phyloP scores from a whole-genome alignment of 2,329 filamentous ascomycete genomes.

The Chaetothyriales sp. region DNA sequence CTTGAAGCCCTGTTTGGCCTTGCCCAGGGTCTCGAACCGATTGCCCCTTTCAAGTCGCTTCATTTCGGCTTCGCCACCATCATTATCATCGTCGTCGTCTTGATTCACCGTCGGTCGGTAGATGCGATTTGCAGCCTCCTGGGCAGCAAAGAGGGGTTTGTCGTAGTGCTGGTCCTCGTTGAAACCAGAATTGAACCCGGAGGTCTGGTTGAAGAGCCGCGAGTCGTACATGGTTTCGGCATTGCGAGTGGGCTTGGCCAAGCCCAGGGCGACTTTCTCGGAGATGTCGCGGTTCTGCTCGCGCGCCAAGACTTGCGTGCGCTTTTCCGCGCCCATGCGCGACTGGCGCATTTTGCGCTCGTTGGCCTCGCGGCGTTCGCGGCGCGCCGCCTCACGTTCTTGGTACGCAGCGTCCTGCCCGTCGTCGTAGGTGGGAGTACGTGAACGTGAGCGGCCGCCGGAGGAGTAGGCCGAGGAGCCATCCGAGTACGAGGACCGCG shows the following conservation, averaged over 20 bases:
- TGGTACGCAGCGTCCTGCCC: conserved; percentile 51
- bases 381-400: conserved; percentile 63
- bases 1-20: conserved; percentile 73
- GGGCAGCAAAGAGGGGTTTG: conserved; percentile 89
- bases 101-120: conserved; percentile 66
- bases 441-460: background rate
- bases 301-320: conserved; percentile 81
- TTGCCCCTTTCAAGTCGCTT: conserved; percentile 74
- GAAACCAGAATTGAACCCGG: conserved; percentile 80
- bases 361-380: conserved; percentile 66
- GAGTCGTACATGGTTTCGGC: conserved; percentile 96
- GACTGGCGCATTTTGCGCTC: conserved; percentile 85
- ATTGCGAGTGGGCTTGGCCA: conserved; percentile 86
- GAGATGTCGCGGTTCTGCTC: conserved; percentile 96
- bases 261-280: conserved; percentile 85
- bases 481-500: conserved; percentile 28
- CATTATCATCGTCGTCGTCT: conserved; percentile 58
- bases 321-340: conserved; percentile 85
- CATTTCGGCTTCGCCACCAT: conserved; percentile 60
- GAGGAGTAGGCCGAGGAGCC: conserved; percentile 35
- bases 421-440: background rate
- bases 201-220: conserved; percentile 82
- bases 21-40: conserved; percentile 78
- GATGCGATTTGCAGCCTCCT: conserved; percentile 87
- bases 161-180: conserved; percentile 98